Base-by-base conservation (phyloP, 345 rosid genomes). In the Draba incana region DNA sequence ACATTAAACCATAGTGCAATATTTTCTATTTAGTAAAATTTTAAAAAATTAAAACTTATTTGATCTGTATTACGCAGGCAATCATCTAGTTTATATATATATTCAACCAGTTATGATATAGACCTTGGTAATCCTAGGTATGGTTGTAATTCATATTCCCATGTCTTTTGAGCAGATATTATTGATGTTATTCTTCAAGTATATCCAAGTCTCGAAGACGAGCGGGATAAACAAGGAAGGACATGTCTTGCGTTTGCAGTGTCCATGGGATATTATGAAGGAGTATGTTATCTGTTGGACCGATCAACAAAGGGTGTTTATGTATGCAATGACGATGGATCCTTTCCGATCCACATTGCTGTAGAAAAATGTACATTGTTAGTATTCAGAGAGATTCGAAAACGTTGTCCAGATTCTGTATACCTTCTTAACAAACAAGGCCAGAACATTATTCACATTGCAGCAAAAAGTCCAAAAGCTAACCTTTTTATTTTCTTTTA, bases 161-260 rank as follows among this genome's bases (percentile, higher is more conserved):
- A 30, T 5, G n/a, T 30, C 4, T 3, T 30, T 30, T 30, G 35
- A 30, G 35, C 35, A 30, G 35, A 3, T 30, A 4, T 4, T 2
- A 11, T 16, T 28, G 41, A 49, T 10, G 24, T 54, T 24, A 52
- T 74, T 4, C 61, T 70, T 10, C 10, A 9, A 0, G 12, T 51
- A 60, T 8, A 23, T 1, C 75, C 61, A n/a, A 43, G 54, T 35
- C 38, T 70, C 4, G 3, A 1, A 1, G 1, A 50, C 4, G 49
- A 42, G 11, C 31, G 13, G 49, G 76, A 80, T 49, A 70, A 33
- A 55, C 11, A 65, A 42, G 78, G 70, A 30, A 24, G 49, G 39
- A 66, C 72, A 0, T 68, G 72, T 49, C 72, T 74, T 25, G 35
- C 30, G 0, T 3, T 59, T 65, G 71, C 47, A 42, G 71, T 55